Evolutionary conservation across 2,329 filamentous ascomycete genomes (phyloP).

Genomic region (Cladosporium cucumerinum): DNA sequence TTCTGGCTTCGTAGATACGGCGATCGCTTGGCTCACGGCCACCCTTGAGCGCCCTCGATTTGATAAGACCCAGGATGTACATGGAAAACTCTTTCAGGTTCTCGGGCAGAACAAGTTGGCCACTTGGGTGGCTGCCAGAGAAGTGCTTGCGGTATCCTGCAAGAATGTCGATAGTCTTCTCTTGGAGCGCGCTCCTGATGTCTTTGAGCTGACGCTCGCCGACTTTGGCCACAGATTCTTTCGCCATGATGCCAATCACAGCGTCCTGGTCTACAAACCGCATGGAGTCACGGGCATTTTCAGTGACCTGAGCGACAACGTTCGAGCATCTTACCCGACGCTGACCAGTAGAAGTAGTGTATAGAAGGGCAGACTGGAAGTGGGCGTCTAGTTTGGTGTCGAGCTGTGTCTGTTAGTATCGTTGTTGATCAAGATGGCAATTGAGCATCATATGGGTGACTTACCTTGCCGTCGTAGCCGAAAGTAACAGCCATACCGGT

Average conservation of each 20-base stretch:
- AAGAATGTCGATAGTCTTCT: slow-evolving; percentile 90
- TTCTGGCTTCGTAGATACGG: slow-evolving; percentile 83
- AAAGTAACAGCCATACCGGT: slow-evolving; percentile 91
- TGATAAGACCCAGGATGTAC: slow-evolving; percentile 88
- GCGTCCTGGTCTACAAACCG: slow-evolving; percentile 96
- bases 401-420: slow-evolving; percentile 44
- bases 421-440: neutral
- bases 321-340: slow-evolving; percentile 90
- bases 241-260: slow-evolving; percentile 81
- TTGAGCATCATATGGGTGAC: neutral
- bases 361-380: slow-evolving; percentile 92
- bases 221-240: slow-evolving; percentile 88
- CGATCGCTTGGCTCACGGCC: slow-evolving; percentile 88
- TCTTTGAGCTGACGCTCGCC: slow-evolving; percentile 73
- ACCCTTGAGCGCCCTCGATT: slow-evolving; percentile 87
- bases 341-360: slow-evolving; percentile 87
- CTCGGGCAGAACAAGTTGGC: slow-evolving; percentile 91
- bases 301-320: slow-evolving; percentile 85
- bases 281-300: slow-evolving; percentile 77
- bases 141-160: slow-evolving; percentile 92
- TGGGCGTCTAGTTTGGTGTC: slow-evolving; percentile 94
- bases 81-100: slow-evolving; percentile 95
- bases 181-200: slow-evolving; percentile 75
- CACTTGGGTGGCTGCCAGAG: slow-evolving; percentile 78
- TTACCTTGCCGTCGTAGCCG: slow-evolving; percentile 80